Percentiles rank a stretch among this genome's conserved stretches.
Evolutionary conservation across 345 rosid genomes (phyloP).

Genomic region (Boechera stricta): DNA sequence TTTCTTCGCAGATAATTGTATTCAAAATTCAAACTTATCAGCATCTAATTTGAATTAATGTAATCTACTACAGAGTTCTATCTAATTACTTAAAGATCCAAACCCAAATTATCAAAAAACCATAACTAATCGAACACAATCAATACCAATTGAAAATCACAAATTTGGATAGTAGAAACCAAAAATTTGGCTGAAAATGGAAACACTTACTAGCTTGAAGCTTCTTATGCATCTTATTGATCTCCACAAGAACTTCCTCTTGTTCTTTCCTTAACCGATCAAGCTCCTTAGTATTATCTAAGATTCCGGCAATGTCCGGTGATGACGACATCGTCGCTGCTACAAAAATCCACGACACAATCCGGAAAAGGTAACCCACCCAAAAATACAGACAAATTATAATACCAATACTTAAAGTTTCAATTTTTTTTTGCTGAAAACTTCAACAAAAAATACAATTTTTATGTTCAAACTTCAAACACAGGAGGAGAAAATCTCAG

Average conservation of each 20-base stretch:
- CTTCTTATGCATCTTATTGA: constrained; percentile 87
- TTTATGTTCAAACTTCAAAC: constrained; percentile 15
- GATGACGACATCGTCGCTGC: constrained; percentile 58
- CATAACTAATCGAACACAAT: constrained; percentile 2
- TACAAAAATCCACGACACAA: constrained; percentile 26
- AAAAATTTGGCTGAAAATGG: background rate
- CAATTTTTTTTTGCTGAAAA: background rate
- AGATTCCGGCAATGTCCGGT: constrained; percentile 65
- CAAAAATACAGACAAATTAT: background rate
- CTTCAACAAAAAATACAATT: background rate
- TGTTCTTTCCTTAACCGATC: constrained; percentile 85
- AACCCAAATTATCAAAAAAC: background rate
- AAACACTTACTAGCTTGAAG: constrained; percentile 69
- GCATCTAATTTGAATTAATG: background rate
- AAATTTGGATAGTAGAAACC: background rate
- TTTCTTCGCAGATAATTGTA: background rate
- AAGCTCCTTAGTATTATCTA: constrained; percentile 78
- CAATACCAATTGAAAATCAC: constrained; percentile 21
- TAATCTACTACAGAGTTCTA: background rate
- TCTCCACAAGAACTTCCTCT: constrained; percentile 66
- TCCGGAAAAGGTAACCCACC: background rate
- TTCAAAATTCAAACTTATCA: constrained; percentile 9
- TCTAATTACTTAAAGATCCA: constrained; percentile 29
- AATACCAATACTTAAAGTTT: background rate
- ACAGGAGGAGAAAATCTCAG: constrained; percentile 14